Conservation (phyloP, 495 filamentous ascomycete genomes). For the Margaritispora aquatica region DNA sequence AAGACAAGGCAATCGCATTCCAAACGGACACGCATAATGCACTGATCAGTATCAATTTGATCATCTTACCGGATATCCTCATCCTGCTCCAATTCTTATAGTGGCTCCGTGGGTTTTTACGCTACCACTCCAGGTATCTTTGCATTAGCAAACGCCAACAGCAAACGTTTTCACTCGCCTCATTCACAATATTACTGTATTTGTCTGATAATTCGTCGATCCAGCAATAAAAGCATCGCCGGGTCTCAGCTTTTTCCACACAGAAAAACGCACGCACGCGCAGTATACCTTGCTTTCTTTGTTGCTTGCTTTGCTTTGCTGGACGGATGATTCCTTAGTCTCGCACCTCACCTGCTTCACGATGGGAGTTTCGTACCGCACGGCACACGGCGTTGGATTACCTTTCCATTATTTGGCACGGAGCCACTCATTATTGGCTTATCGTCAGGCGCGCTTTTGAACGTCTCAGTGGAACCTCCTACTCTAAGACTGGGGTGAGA, state of each 20-base stretch:
- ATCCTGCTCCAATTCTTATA: background rate
- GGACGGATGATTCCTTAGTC: background rate
- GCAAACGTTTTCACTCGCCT: too few relatives aligned
- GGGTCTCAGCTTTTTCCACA: background rate
- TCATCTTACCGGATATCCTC: background rate
- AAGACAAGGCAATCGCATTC: background rate
- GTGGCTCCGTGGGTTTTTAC: background rate
- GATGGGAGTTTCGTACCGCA: background rate
- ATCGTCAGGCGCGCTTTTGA: background rate
- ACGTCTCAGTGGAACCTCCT: background rate
- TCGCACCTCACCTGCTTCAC: background rate
- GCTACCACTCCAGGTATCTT: background rate
- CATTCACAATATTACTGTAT: background rate
- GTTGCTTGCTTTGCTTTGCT: background rate
- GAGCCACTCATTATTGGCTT: conserved; percentile 1
- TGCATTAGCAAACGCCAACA: background rate
- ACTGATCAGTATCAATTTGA: background rate
- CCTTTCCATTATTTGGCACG: background rate
- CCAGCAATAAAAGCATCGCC: too few relatives aligned
- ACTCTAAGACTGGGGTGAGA: background rate
- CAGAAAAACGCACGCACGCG: background rate
- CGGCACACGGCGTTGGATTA: conserved; percentile 2
- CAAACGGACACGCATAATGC: background rate
- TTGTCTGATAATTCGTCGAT: background rate
- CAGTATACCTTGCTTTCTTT: background rate